Percentiles rank a stretch among this genome's conserved stretches.
phyloP scores from a whole-genome alignment of 257 asterid species.

The Paulownia fortunei region DNA sequence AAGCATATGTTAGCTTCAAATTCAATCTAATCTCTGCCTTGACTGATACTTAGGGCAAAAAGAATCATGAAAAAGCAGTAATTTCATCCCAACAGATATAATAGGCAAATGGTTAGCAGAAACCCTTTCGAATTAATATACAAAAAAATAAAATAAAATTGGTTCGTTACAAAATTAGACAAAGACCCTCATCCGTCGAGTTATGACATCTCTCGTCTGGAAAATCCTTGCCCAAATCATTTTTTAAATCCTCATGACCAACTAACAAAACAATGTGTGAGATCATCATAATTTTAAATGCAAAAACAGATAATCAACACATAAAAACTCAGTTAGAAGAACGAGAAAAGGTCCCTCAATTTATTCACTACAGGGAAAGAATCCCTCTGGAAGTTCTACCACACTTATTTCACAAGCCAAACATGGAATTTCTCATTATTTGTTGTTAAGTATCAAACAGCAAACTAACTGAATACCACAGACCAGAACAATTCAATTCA shows the following conservation, averaged over 20 bases:
- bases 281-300: conserved; percentile 24
- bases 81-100: not conserved
- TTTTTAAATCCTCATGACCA: not conserved
- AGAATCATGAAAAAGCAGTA: conserved; percentile 13
- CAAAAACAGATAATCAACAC: conserved; percentile 17
- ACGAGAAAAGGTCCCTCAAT: not conserved
- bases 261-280: not conserved
- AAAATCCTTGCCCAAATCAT: not conserved
- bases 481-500: conserved; percentile 2
- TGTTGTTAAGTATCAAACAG: not conserved
- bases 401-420: conserved; percentile 16
- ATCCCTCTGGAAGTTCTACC: not conserved
- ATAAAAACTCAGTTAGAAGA: conserved; percentile 1
- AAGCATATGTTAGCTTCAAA: not conserved
- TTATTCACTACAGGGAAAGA: not conserved
- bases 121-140: not conserved
- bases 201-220: not conserved
- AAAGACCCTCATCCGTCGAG: not conserved
- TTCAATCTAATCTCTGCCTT: not conserved
- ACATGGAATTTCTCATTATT: conserved; percentile 9
- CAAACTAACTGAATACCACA: conserved; percentile 22
- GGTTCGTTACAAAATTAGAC: not conserved
- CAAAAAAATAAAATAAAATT: not conserved
- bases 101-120: conserved; percentile 2
- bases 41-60: not conserved